These are phyloP conservation scores for Acidomyces sp. DNA, from an alignment of 495 filamentous ascomycete genomes.

Conservation along the genomic window DNA sequence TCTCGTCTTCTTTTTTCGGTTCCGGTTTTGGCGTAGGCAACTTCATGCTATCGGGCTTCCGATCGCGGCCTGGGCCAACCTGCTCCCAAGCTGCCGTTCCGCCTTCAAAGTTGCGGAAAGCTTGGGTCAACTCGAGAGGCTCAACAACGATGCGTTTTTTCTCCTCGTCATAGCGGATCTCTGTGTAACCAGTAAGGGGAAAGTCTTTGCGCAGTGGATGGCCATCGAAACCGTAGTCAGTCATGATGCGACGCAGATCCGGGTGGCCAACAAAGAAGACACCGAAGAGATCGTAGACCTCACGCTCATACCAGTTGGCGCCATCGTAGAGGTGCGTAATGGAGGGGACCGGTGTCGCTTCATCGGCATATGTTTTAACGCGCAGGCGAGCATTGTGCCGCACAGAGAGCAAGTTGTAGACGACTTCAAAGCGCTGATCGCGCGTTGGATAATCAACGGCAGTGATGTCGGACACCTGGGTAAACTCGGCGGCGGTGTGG, in stretches of 20 bases:
- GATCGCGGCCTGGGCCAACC: slow-evolving; percentile 67
- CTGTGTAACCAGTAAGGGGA: slow-evolving; percentile 94
- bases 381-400: slow-evolving; percentile 92
- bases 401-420: slow-evolving; percentile 93
- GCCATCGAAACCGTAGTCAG: slow-evolving; percentile 97
- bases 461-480: slow-evolving; percentile 80
- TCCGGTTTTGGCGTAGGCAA: slow-evolving; percentile 91
- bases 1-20: slow-evolving; percentile 72
- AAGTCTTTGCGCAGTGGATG: slow-evolving; percentile 97
- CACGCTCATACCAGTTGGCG: slow-evolving; percentile 97
- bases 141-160: slow-evolving; percentile 99
- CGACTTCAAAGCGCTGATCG: slow-evolving; percentile 90
- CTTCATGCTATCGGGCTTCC: slow-evolving; percentile 82
- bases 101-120: slow-evolving; percentile 97
- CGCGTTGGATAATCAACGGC: slow-evolving; percentile 91
- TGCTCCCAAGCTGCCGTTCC: slow-evolving; percentile 65
- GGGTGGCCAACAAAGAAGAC: slow-evolving; percentile 94
- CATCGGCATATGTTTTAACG: slow-evolving; percentile 98
- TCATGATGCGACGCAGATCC: slow-evolving; percentile 96
- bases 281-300: slow-evolving; percentile 95
- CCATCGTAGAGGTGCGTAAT: slow-evolving; percentile 78
- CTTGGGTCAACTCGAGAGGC: slow-evolving; percentile 92
- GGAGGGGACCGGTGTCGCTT: slow-evolving; percentile 86
- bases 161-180: slow-evolving; percentile 96
- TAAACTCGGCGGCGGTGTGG: slow-evolving; percentile 95